Evolutionary conservation across 306 rosid species (phyloP).

Genomic region (Pterocarpus macrocarpus): DNA sequence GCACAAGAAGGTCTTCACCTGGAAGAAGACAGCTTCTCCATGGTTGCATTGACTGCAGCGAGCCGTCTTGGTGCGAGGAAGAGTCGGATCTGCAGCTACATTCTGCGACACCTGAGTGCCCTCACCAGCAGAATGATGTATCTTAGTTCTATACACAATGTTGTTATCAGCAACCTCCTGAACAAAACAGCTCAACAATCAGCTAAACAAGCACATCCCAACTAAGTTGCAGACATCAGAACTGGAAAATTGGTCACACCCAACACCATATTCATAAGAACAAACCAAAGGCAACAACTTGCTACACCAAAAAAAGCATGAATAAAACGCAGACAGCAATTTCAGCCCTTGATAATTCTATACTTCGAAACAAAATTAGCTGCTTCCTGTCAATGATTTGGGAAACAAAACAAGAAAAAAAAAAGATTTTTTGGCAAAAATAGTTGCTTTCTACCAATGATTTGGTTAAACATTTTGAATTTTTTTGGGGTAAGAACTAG

Average conservation of each 20-base stretch:
- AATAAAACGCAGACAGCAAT: no score
- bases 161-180: slow-evolving; percentile 95
- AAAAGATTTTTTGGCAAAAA: neutral
- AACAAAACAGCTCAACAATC: slow-evolving; percentile 33
- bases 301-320: neutral
- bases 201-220: slow-evolving; percentile 36
- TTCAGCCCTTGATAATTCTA: neutral
- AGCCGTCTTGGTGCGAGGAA: slow-evolving; percentile 95
- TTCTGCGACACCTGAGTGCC: slow-evolving; percentile 92
- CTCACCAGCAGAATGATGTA: slow-evolving; percentile 92
- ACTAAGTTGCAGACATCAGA: slow-evolving; percentile 3
- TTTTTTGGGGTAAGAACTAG: neutral
- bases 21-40: slow-evolving; percentile 99
- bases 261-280: slow-evolving; percentile 16
- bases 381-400: neutral
- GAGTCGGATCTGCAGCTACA: slow-evolving; percentile 98
- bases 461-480: neutral
- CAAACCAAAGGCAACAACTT: neutral
- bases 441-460: neutral
- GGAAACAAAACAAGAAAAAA: neutral
- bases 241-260: slow-evolving; percentile 5
- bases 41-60: slow-evolving; percentile 91
- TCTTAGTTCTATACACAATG: slow-evolving; percentile 92
- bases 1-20: slow-evolving; percentile 56
- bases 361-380: no score